Conservation (phyloP, 192 early-diverging fungal species). For the Backusella macrospora region DNA sequence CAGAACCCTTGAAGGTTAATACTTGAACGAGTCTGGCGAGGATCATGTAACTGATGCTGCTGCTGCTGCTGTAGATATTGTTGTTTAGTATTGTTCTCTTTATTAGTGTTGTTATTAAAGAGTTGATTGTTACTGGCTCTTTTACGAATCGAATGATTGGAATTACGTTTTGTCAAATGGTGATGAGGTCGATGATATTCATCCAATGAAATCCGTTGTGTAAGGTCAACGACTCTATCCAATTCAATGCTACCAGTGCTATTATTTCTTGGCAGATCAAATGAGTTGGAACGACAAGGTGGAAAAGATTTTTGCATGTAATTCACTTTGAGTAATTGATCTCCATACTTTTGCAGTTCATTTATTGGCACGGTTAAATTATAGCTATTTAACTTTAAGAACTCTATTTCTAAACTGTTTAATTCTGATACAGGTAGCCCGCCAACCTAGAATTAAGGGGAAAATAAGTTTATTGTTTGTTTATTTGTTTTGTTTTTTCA, state of each 20-base stretch:
- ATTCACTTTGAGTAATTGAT: slow-evolving; percentile 69
- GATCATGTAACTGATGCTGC: slow-evolving; percentile 6
- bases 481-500: background rate
- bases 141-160: slow-evolving; percentile 7
- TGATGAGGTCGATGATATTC: background rate
- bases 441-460: slow-evolving; percentile 62
- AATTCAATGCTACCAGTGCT: background rate
- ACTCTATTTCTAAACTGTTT: slow-evolving; percentile 91
- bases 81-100: background rate
- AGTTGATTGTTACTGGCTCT: background rate
- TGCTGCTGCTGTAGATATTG: background rate
- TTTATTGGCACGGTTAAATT: slow-evolving; percentile 75
- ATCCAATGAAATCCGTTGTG: slow-evolving; percentile 25
- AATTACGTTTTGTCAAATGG: slow-evolving; percentile 8
- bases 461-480: slow-evolving; percentile 4
- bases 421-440: slow-evolving; percentile 89
- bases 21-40: slow-evolving; percentile 30
- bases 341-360: slow-evolving; percentile 82
- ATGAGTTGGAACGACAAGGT: slow-evolving; percentile 29
- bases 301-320: slow-evolving; percentile 37
- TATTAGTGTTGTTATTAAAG: background rate
- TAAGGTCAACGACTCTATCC: slow-evolving; percentile 23
- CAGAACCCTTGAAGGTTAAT: slow-evolving; percentile 27
- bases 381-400: slow-evolving; percentile 84
- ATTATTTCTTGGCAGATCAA: slow-evolving; percentile 5